Conservation (phyloP, 352 stramenopile species). For the Saprolegnia parasitica region DNA sequence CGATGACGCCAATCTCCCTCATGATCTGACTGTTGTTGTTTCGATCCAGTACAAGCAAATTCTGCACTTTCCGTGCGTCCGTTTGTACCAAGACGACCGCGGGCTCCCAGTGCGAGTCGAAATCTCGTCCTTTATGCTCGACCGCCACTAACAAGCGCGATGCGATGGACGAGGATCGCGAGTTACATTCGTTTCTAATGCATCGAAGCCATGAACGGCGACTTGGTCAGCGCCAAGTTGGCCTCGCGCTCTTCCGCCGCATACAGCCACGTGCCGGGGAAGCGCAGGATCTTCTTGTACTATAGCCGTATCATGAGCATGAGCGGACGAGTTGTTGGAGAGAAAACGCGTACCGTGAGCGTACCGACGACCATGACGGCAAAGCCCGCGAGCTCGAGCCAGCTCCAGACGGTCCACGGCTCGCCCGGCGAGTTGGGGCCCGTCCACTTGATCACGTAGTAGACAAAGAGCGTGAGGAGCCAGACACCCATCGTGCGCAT, state of each 20-base stretch:
- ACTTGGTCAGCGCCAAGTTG: slow-evolving; percentile 44
- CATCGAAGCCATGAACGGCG: slow-evolving; percentile 70
- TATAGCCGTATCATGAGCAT: slow-evolving; percentile 30
- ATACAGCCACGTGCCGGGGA: slow-evolving; percentile 51
- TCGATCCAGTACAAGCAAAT: slow-evolving; percentile 30
- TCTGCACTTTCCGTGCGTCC: slow-evolving; percentile 26
- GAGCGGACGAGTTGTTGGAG: not conserved
- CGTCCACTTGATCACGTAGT: slow-evolving; percentile 72
- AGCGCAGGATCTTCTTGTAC: slow-evolving; percentile 76
- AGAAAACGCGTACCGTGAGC: slow-evolving; percentile 50
- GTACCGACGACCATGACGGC: slow-evolving; percentile 77
- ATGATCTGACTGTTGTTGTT: not conserved
- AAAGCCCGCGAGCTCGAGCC: slow-evolving; percentile 70
- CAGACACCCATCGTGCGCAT: slow-evolving; percentile 73
- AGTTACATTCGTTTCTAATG: slow-evolving; percentile 39
- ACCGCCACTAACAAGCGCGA: not conserved
- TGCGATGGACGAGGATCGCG: too few species aligned
- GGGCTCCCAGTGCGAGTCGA: slow-evolving; percentile 18
- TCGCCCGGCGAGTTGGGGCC: slow-evolving; percentile 53
- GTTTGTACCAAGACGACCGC: slow-evolving; percentile 26
- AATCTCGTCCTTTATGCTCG: slow-evolving; percentile 19
- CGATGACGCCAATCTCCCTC: not conserved
- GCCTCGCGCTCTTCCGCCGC: slow-evolving; percentile 43
- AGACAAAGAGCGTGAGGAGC: slow-evolving; percentile 70
- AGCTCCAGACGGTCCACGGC: slow-evolving; percentile 66